phyloP scores from a whole-genome alignment of 2,329 filamentous ascomycete genomes.

The Ophiostoma sp. region DNA sequence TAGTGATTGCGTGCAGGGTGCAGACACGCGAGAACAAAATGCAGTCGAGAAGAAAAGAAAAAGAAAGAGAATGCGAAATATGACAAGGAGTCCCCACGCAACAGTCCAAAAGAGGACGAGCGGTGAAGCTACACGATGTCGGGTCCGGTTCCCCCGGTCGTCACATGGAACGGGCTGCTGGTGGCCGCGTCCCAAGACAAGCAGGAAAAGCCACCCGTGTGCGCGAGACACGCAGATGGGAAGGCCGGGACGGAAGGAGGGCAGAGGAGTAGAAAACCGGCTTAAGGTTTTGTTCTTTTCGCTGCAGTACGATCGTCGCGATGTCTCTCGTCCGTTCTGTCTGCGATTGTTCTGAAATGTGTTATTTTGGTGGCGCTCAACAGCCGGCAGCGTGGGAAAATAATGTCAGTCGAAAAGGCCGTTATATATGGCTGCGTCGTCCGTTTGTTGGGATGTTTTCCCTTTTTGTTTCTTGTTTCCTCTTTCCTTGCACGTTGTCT shows the following conservation, averaged over 20 bases:
- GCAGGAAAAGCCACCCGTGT: slow-evolving; percentile 16
- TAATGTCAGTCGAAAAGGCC: neutral
- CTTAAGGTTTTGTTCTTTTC: neutral
- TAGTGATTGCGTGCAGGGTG: neutral
- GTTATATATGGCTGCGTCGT: neutral
- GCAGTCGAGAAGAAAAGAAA: neutral
- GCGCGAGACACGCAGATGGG: neutral
- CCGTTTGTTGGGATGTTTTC: neutral
- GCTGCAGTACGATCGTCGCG: slow-evolving; percentile 15
- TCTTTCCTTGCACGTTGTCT: neutral
- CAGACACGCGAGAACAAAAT: neutral
- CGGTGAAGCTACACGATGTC: slow-evolving; percentile 39
- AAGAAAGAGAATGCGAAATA: neutral
- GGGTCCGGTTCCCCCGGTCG: slow-evolving; percentile 37
- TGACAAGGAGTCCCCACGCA: slow-evolving; percentile 13
- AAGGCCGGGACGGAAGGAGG: neutral
- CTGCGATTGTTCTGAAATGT: neutral
- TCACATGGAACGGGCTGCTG: slow-evolving; percentile 40
- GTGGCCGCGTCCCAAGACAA: slow-evolving; percentile 23
- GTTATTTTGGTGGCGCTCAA: neutral
- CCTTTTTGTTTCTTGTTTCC: neutral
- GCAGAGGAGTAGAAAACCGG: neutral
- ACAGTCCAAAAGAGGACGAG: slow-evolving; percentile 12
- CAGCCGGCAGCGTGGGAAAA: neutral
- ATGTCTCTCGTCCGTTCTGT: slow-evolving; percentile 17